Evolutionary conservation across 176 grass and related monocot genomes (phyloP).

Genomic region (Chrysopogon serrulatus): DNA sequence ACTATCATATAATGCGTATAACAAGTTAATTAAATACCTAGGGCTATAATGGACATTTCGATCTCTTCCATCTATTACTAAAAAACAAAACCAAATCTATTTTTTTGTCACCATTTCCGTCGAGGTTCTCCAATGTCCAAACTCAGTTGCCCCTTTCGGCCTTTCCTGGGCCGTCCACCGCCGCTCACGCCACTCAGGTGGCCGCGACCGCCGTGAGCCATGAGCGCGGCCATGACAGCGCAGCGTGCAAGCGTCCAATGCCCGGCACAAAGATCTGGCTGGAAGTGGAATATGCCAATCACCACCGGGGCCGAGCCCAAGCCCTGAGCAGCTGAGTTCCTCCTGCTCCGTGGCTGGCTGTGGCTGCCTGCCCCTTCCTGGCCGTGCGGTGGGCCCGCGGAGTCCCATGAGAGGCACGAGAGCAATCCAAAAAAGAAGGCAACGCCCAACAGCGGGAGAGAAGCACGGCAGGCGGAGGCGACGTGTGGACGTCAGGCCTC

Average conservation of each 20-base stretch:
- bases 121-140: no score
- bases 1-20: no score
- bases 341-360: not conserved
- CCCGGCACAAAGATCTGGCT: not conserved
- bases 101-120: not conserved
- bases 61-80: not conserved
- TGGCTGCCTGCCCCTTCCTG: not conserved
- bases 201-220: not conserved
- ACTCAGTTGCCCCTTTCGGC: not conserved
- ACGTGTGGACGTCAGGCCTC: conserved; percentile 46
- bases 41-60: not conserved
- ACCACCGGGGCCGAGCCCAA: not conserved
- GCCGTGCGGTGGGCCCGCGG: not conserved
- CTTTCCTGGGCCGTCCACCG: not conserved
- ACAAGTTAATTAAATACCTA: not conserved
- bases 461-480: not conserved
- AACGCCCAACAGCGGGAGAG: not conserved
- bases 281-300: conserved; percentile 28
- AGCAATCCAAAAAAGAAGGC: not conserved
- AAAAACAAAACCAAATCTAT: not conserved
- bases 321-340: no score
- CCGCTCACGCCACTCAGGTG: not conserved
- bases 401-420: conserved; percentile 5
- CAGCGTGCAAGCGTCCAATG: not conserved
- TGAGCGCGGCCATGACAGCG: not conserved